Base-by-base conservation (phyloP, 1,284 basidiomycete genomes). In the Rhodotorula sp. region DNA sequence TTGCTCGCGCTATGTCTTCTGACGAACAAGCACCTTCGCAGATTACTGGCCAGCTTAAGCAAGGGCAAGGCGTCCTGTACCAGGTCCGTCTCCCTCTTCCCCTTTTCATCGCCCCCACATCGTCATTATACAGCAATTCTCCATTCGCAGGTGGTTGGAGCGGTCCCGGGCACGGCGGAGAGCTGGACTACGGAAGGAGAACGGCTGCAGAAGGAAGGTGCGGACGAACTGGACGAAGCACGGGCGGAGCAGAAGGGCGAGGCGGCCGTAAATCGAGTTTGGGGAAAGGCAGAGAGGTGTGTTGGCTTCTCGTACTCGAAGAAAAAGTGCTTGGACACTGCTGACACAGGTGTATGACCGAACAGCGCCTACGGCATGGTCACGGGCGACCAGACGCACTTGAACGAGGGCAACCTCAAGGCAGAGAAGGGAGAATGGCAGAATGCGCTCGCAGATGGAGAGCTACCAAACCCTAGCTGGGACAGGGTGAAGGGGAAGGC, bases 251-350 rank as follows among this genome's bases (percentile, higher is more conserved):
- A 77, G 34, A 77, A 76, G 18, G 72, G 70, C 4, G 80, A 80
- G 22, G 78, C 79, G 4, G 75, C 73, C 0, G 70, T 76, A 1
- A 80, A 81, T 59, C 63, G 76, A 0, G 75, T 73, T 8, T 65
- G 69, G 24, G 81, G 76, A 9, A 81, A 81, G 67, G 69, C 76
- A 11, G 79, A 81, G 71, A 77, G 77, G 80, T 81, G 51, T 65
- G 80, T 79, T 22, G 16, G 4, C 26, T 24, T 50, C 34, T 11
- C 22, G 6, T 11, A 20, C 20, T 37, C 13, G n/a, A 2, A 31
- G 24, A 9, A 37, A 20, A 20, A 18, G 11, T 28, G 55, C 11
- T 16, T 13, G 18, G 15, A 9, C 30, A 26, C 20, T 8, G 52
- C 24, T 44, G 24, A 55, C 30, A 37, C 26, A 8, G 40, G 15